Conservation (phyloP, 106 monocot species). For the Dendrobium officinale region DNA sequence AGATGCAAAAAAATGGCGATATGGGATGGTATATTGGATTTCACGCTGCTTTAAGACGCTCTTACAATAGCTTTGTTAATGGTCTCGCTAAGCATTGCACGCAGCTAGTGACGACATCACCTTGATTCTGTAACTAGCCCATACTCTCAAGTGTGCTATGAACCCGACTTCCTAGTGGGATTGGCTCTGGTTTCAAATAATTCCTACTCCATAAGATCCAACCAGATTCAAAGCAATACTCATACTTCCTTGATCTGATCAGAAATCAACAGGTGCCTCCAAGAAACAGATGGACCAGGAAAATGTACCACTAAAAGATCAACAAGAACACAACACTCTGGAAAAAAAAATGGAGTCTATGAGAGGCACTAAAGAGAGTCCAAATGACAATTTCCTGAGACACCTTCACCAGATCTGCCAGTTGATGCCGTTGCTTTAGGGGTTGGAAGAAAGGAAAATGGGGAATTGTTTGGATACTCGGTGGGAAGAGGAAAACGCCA, state of each 20-base stretch:
- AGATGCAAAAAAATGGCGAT: conserved; percentile 56
- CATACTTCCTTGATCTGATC: conserved; percentile 64
- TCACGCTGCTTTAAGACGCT: conserved; percentile 77
- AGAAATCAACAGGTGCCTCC: conserved; percentile 21
- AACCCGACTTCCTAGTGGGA: conserved; percentile 17
- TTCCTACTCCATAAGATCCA: conserved; percentile 25
- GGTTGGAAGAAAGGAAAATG: conserved; percentile 60
- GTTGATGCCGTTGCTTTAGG: conserved; percentile 40
- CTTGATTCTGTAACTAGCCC: conserved; percentile 93
- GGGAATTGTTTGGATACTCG: conserved; percentile 46
- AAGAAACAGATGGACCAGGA: conserved; percentile 56
- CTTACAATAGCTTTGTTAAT: conserved; percentile 66
- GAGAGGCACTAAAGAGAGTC: conserved; percentile 66
- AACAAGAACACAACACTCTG: conserved; percentile 69
- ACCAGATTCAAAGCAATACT: conserved; percentile 28
- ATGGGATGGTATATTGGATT: conserved; percentile 97
- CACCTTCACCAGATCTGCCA: conserved; percentile 90
- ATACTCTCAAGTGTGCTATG: conserved; percentile 79
- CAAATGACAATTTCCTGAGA: conserved; percentile 95
- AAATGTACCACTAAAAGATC: conserved; percentile 68
- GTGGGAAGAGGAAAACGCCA: conserved; percentile 78
- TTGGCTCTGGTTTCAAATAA: conserved; percentile 16
- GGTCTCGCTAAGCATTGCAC: conserved; percentile 93
- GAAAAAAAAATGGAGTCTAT: conserved; percentile 44
- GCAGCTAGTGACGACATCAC: conserved; percentile 81